phyloP scores from a whole-genome alignment of 306 rosid species.

The Ammopiptanthus mongolicus region DNA sequence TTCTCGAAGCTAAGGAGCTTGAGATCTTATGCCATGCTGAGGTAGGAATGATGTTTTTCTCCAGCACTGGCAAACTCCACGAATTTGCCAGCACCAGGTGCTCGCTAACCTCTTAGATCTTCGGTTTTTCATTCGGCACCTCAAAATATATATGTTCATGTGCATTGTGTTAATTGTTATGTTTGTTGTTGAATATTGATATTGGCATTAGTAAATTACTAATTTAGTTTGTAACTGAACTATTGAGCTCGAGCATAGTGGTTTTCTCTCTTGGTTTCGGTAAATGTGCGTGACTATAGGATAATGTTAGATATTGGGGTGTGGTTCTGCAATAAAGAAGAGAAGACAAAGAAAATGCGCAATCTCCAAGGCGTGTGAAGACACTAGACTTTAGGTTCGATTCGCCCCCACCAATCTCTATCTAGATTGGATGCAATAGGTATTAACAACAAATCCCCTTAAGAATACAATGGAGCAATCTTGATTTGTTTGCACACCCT shows the following conservation, averaged over 20 bases:
- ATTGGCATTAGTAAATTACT: background rate
- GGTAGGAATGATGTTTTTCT: constrained; percentile 82
- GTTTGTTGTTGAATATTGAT: background rate
- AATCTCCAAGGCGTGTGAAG: too few relatives aligned
- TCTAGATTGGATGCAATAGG: too few relatives aligned
- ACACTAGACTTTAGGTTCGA: too few relatives aligned
- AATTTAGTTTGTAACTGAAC: background rate
- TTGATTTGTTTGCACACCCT: too few relatives aligned
- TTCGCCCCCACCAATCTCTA: too few relatives aligned
- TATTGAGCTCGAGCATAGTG: background rate
- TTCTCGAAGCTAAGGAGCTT: constrained; percentile 91
- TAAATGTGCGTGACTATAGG: background rate
- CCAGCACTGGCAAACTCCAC: constrained; percentile 84
- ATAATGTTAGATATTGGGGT: too few relatives aligned
- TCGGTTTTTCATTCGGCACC: background rate
- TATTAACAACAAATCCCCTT: too few relatives aligned
- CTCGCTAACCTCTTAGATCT: constrained; percentile 15
- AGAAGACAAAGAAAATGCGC: too few relatives aligned
- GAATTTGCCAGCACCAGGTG: constrained; percentile 80
- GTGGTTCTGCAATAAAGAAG: too few relatives aligned
- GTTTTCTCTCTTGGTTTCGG: background rate
- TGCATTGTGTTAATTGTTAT: background rate
- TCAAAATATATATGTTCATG: background rate
- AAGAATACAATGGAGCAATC: too few relatives aligned
- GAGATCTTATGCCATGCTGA: constrained; percentile 91